A percentile compares a stretch with the other conserved stretches of the same genome.
phyloP scores from a whole-genome alignment of 352 stramenopile species.

The Albugo candida region DNA sequence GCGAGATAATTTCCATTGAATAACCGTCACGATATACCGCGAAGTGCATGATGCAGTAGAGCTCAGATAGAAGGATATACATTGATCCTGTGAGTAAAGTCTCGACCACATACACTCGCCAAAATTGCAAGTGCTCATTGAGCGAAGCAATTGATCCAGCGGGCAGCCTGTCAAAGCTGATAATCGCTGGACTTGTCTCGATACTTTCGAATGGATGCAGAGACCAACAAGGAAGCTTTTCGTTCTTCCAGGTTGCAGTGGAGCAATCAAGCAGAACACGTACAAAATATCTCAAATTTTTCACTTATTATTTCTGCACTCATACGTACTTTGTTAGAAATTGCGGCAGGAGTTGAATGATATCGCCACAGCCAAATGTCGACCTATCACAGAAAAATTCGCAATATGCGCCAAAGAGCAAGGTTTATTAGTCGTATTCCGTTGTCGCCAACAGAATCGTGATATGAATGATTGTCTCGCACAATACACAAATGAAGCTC shows the following conservation, averaged over 20 bases:
- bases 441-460: conserved; percentile 48
- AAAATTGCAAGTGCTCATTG: too few relatives aligned
- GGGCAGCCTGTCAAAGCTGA: too few relatives aligned
- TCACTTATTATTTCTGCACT: background rate
- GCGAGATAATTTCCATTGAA: too few relatives aligned
- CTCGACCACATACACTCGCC: too few relatives aligned
- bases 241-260: conserved; percentile 57
- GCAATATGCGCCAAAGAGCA: conserved; percentile 44
- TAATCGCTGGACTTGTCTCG: too few relatives aligned
- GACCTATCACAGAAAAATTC: conserved; percentile 28
- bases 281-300: conserved; percentile 18
- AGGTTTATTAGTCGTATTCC: conserved; percentile 47
- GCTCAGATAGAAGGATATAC: too few relatives aligned
- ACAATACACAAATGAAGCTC: conserved; percentile 54
- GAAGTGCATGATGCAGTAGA: too few relatives aligned
- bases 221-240: conserved; percentile 48
- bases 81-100: too few relatives aligned
- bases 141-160: too few relatives aligned
- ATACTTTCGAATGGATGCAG: conserved; percentile 21
- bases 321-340: conserved; percentile 19
- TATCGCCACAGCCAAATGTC: conserved; percentile 67
- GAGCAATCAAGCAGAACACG: conserved; percentile 70
- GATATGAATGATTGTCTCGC: conserved; percentile 66
- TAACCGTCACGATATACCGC: too few relatives aligned
- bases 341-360: conserved; percentile 63